These are phyloP conservation scores for Penicillium brasilianum DNA, from an alignment of 2,329 filamentous ascomycete species.

Conservation along the genomic window DNA sequence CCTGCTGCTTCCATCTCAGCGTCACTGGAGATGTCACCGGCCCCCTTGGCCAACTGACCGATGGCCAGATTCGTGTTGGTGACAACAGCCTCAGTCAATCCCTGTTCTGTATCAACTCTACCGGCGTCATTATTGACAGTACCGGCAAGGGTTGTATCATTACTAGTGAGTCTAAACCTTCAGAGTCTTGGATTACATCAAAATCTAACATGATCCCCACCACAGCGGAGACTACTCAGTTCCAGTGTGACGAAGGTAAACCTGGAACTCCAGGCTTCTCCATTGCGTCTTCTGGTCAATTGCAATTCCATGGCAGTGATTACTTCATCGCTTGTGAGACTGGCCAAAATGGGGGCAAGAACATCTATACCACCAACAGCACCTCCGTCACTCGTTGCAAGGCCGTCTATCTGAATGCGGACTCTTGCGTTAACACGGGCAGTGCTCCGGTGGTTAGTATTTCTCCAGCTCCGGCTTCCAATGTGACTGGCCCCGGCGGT, in stretches of 20 bases:
- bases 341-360: slow-evolving; percentile 45
- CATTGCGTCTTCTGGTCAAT: slow-evolving; percentile 57
- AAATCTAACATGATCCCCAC: slow-evolving; percentile 18
- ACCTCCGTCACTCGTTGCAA: slow-evolving; percentile 41
- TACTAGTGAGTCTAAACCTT: slow-evolving; percentile 55
- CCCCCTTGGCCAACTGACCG: slow-evolving; percentile 63
- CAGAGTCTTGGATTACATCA: not conserved
- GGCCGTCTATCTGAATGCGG: slow-evolving; percentile 41
- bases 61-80: slow-evolving; percentile 67
- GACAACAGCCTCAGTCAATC: slow-evolving; percentile 52
- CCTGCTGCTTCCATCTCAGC: slow-evolving; percentile 60
- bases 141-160: slow-evolving; percentile 66
- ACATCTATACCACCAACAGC: slow-evolving; percentile 49
- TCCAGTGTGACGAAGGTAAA: slow-evolving; percentile 65
- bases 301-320: slow-evolving; percentile 58
- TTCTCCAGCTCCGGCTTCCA: not conserved
- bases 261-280: slow-evolving; percentile 60
- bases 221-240: slow-evolving; percentile 60
- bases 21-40: slow-evolving; percentile 57
- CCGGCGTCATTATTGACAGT: slow-evolving; percentile 60
- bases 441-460: slow-evolving; percentile 11
- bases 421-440: slow-evolving; percentile 41
- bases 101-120: slow-evolving; percentile 61
- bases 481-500: not conserved
- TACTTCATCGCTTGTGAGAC: slow-evolving; percentile 67